A percentile compares a stretch with the other conserved stretches of the same genome.
Evolutionary conservation across 2,329 filamentous ascomycete species (phyloP).

Genomic region (Diaporthe sp.): DNA sequence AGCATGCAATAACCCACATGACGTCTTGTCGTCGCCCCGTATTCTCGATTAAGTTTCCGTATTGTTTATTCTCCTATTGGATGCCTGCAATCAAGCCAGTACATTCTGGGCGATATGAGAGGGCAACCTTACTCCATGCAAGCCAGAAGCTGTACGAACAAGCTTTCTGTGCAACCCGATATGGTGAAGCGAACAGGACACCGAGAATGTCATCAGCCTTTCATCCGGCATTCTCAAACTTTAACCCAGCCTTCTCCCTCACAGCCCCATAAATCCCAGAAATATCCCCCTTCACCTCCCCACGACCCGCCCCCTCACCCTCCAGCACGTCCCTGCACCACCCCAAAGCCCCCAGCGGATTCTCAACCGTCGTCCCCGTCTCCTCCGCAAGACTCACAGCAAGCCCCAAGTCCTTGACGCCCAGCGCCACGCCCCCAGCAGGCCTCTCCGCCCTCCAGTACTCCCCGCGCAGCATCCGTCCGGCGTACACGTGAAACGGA

Average conservation of each 20-base stretch:
- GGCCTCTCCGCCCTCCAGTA: background rate
- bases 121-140: background rate
- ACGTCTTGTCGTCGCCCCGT: background rate
- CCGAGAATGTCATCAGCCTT: background rate
- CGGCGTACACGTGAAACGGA: conserved; percentile 1
- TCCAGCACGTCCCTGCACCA: conserved; percentile 12
- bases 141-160: background rate
- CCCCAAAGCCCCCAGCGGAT: background rate
- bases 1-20: background rate
- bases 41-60: background rate
- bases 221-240: conserved; percentile 22
- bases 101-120: background rate
- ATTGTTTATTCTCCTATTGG: background rate
- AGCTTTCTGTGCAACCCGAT: background rate
- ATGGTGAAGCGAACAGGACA: background rate
- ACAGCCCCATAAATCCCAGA: conserved; percentile 29
- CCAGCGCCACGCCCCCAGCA: conserved; percentile 7
- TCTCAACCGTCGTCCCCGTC: background rate
- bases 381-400: conserved; percentile 5
- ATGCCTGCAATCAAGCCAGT: background rate
- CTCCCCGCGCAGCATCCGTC: conserved; percentile 3
- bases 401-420: background rate
- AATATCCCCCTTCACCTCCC: conserved; percentile 8
- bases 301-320: background rate
- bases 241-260: conserved; percentile 9